These are phyloP conservation scores for Wickerhamiella lipophila DNA, from an alignment of 805 yeast species.

Conservation along the genomic window DNA sequence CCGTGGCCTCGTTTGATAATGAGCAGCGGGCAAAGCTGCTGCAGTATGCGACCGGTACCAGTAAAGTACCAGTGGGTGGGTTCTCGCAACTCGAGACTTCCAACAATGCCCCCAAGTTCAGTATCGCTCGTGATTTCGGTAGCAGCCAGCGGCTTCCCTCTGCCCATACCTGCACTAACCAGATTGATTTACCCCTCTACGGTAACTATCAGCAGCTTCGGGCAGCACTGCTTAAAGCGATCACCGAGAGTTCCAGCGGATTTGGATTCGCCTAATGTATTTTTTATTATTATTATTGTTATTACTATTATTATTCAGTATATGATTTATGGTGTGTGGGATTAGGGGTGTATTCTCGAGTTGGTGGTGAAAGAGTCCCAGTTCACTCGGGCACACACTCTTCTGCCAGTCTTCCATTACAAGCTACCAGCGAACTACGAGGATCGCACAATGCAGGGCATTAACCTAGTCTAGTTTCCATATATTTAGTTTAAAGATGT, in stretches of 20 bases:
- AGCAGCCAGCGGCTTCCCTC: slow-evolving; percentile 78
- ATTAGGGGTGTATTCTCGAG: too few species aligned
- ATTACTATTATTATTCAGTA: too few species aligned
- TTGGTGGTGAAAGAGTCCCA: too few species aligned
- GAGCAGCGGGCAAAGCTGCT: slow-evolving; percentile 89
- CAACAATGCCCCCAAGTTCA: slow-evolving; percentile 71
- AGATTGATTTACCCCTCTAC: slow-evolving; percentile 85
- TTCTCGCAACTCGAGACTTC: slow-evolving; percentile 83
- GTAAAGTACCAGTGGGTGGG: slow-evolving; percentile 90
- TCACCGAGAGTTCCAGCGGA: slow-evolving; percentile 92
- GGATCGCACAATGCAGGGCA: too few species aligned
- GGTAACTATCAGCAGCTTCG: slow-evolving; percentile 77
- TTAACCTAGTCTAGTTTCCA: too few species aligned
- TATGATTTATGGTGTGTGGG: too few species aligned
- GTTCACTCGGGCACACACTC: too few species aligned
- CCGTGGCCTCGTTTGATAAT: slow-evolving; percentile 82
- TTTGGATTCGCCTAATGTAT: slow-evolving; percentile 79
- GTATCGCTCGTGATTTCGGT: slow-evolving; percentile 83
- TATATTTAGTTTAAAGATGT: too few species aligned
- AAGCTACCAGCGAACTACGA: too few species aligned
- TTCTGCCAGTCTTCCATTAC: too few species aligned
- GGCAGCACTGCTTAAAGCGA: slow-evolving; percentile 66
- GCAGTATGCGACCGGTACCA: slow-evolving; percentile 95
- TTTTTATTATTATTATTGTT: too few species aligned
- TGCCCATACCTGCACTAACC: slow-evolving; percentile 95